phyloP scores from a whole-genome alignment of 805 yeast genomes.

The Saccharomycodes ludwigii region DNA sequence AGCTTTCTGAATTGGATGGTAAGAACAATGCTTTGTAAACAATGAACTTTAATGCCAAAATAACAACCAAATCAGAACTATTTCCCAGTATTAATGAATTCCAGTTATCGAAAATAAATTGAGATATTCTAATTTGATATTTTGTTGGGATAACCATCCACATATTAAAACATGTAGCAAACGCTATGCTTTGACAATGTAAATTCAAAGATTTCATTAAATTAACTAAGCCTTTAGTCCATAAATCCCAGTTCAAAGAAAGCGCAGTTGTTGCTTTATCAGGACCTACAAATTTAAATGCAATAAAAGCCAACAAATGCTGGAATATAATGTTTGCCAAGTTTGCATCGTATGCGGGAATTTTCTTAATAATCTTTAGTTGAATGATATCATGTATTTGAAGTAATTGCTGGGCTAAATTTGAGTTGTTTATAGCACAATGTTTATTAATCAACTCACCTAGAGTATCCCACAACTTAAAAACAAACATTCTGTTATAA shows the following conservation, averaged over 20 bases:
- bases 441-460: too few relatives aligned
- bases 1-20: too few relatives aligned
- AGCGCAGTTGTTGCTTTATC: constrained; percentile 5
- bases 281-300: constrained; percentile 14
- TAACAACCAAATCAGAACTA: constrained; percentile 8
- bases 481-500: too few relatives aligned
- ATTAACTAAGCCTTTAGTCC: constrained; percentile 16
- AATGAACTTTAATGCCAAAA: constrained; percentile 6
- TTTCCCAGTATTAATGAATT: constrained; percentile 10
- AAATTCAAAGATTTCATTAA: constrained; percentile 16
- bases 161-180: constrained; percentile 17
- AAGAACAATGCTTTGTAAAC: too few relatives aligned
- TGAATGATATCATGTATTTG: too few relatives aligned
- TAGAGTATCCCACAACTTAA: too few relatives aligned
- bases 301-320: constrained; percentile 14
- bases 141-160: constrained; percentile 16
- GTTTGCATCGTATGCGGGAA: constrained; percentile 18
- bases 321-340: constrained; percentile 19
- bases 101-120: constrained; percentile 12
- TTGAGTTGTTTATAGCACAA: too few relatives aligned
- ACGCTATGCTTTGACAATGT: constrained; percentile 15
- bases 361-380: constrained; percentile 12
- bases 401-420: too few relatives aligned
- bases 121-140: constrained; percentile 3
- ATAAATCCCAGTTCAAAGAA: constrained; percentile 16